Percentiles rank a stretch among this genome's conserved stretches.
Evolutionary conservation across 495 filamentous ascomycete genomes (phyloP).

Genomic region (Tuber umbilicatum): DNA sequence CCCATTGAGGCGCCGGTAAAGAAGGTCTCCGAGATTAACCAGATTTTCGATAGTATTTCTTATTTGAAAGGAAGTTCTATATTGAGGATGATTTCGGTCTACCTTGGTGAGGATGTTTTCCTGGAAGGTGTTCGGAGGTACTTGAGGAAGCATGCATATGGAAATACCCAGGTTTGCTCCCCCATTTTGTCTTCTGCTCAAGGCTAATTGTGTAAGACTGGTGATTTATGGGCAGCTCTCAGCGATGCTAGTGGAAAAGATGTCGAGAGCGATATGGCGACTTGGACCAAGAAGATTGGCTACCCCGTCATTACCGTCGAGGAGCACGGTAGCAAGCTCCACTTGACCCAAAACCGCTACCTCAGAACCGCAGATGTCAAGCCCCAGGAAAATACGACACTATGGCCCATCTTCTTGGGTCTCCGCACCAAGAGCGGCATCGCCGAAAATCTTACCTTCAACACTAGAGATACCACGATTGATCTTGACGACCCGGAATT

Average conservation of each 20-base stretch:
- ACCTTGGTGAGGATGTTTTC: slow-evolving; percentile 87
- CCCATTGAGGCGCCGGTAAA: slow-evolving; percentile 97
- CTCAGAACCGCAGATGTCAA: slow-evolving; percentile 70
- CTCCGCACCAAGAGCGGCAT: slow-evolving; percentile 62
- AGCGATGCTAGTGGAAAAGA: slow-evolving; percentile 86
- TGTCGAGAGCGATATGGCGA: slow-evolving; percentile 68
- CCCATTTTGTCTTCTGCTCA: neutral
- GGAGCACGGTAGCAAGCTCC: slow-evolving; percentile 53
- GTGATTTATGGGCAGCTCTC: slow-evolving; percentile 85
- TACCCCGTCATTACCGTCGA: slow-evolving; percentile 67
- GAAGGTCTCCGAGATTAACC: slow-evolving; percentile 89
- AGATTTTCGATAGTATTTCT: slow-evolving; percentile 97
- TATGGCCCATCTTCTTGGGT: slow-evolving; percentile 66
- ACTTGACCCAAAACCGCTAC: slow-evolving; percentile 69
- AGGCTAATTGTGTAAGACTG: slow-evolving; percentile 52
- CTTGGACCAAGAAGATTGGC: slow-evolving; percentile 73
- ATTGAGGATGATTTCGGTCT: slow-evolving; percentile 93
- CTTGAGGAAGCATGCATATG: slow-evolving; percentile 90
- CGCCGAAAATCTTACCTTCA: slow-evolving; percentile 58
- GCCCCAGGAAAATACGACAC: slow-evolving; percentile 71
- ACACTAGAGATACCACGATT: slow-evolving; percentile 68
- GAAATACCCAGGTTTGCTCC: slow-evolving; percentile 53
- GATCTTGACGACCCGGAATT: slow-evolving; percentile 59
- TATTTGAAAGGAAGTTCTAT: slow-evolving; percentile 96
- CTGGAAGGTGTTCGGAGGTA: slow-evolving; percentile 87